phyloP scores from a whole-genome alignment of 1,139 yeast genomes.

The Lodderomyces pseudojiufengensis region DNA sequence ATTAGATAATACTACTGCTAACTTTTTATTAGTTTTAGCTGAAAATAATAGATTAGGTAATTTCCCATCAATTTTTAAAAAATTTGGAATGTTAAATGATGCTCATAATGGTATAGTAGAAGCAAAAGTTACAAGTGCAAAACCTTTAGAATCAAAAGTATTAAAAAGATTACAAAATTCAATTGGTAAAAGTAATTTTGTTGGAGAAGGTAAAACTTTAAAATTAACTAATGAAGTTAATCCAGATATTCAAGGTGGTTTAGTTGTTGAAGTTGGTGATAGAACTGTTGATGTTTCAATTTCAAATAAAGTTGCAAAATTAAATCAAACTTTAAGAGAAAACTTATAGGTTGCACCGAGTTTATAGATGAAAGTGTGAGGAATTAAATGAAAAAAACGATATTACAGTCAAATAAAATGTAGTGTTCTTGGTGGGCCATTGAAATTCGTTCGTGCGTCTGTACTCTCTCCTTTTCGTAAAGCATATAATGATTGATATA shows the following conservation, averaged over 20 bases:
- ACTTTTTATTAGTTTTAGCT: slow-evolving; percentile 81
- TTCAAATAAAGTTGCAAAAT: slow-evolving; percentile 76
- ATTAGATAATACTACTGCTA: slow-evolving; percentile 72
- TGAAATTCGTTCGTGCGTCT: no score
- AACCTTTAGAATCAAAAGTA: slow-evolving; percentile 78
- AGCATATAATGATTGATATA: no score
- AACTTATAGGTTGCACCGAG: slow-evolving; percentile 49
- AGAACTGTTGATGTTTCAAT: slow-evolving; percentile 93
- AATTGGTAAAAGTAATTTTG: slow-evolving; percentile 72
- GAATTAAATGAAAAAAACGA: no score
- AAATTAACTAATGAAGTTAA: slow-evolving; percentile 78
- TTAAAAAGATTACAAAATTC: slow-evolving; percentile 78
- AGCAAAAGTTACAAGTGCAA: slow-evolving; percentile 89
- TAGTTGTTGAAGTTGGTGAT: slow-evolving; percentile 94
- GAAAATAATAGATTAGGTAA: slow-evolving; percentile 90
- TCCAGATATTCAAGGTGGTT: slow-evolving; percentile 93
- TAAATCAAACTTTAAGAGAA: slow-evolving; percentile 86
- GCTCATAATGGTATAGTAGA: slow-evolving; percentile 91
- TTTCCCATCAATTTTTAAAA: slow-evolving; percentile 61
- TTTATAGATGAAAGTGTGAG: no score
- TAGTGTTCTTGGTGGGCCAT: no score
- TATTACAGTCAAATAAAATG: no score
- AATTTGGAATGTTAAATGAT: slow-evolving; percentile 76
- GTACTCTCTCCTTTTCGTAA: no score
- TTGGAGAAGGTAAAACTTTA: slow-evolving; percentile 83